Conservation (phyloP, 441 rosid species). For the Codiaeum variegatum region DNA sequence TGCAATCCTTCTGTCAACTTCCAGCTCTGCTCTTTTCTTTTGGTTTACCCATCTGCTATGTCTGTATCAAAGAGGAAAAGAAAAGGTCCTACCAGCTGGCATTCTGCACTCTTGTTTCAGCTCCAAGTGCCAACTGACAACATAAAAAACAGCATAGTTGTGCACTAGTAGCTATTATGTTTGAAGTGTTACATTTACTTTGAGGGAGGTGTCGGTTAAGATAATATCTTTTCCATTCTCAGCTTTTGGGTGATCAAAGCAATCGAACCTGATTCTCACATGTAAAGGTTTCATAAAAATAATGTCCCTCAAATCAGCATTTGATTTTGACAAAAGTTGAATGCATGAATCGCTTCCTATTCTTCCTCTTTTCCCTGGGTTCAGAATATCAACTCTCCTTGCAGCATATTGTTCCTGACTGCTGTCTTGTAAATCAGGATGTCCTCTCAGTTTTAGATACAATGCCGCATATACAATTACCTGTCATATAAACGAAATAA, state of each 20-base stretch:
- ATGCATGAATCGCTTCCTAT: slow-evolving; percentile 42
- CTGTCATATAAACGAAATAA: slow-evolving; percentile 30
- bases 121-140: neutral
- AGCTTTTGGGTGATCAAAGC: slow-evolving; percentile 67
- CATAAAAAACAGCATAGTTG: neutral
- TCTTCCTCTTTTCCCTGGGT: slow-evolving; percentile 33
- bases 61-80: neutral
- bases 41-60: neutral
- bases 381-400: slow-evolving; percentile 49
- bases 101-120: neutral
- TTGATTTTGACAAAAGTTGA: slow-evolving; percentile 48
- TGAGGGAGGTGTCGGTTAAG: slow-evolving; percentile 49
- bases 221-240: slow-evolving; percentile 56
- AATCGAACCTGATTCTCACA: slow-evolving; percentile 54
- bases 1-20: neutral
- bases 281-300: slow-evolving; percentile 67
- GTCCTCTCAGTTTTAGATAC: slow-evolving; percentile 54
- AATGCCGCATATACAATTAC: slow-evolving; percentile 56
- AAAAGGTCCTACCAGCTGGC: neutral
- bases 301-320: slow-evolving; percentile 54
- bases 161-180: slow-evolving; percentile 11
- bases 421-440: slow-evolving; percentile 32
- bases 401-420: slow-evolving; percentile 49
- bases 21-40: neutral
- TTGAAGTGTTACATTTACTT: slow-evolving; percentile 50